Evolutionary conservation across 345 rosid genomes (phyloP).

Genomic region (Conringia planisiliqua): DNA sequence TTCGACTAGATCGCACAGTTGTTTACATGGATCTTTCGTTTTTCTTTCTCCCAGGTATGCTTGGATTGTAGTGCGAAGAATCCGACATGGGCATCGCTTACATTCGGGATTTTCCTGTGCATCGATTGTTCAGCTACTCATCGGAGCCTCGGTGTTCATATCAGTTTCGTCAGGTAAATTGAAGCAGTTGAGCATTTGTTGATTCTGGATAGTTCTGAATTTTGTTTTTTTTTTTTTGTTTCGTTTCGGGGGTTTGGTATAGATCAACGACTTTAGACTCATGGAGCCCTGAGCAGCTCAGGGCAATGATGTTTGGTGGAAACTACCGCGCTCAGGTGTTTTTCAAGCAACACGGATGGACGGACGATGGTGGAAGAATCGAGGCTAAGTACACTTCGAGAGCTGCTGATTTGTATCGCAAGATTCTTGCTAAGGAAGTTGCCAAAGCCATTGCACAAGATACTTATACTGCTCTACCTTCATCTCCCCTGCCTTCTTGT

Average conservation of each 20-base stretch:
- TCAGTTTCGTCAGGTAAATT: conserved; percentile 97
- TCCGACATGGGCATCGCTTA: conserved; percentile 98
- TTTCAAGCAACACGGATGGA: conserved; percentile 99
- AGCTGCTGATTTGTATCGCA: conserved; percentile 91
- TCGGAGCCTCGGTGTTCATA: conserved; percentile 94
- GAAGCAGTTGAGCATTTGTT: too few relatives aligned
- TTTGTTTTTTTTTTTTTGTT: neutral
- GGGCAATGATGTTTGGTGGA: conserved; percentile 83
- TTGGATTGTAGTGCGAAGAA: conserved; percentile 98
- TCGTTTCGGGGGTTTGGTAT: too few relatives aligned
- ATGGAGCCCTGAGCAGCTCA: conserved; percentile 88
- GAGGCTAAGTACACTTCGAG: conserved; percentile 97
- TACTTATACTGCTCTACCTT: conserved; percentile 20
- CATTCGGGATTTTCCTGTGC: conserved; percentile 95
- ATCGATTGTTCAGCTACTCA: conserved; percentile 99
- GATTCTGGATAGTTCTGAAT: too few relatives aligned
- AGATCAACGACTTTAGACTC: conserved; percentile 96
- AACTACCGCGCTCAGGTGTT: conserved; percentile 92
- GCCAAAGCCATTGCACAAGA: too few relatives aligned
- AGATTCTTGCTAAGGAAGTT: conserved; percentile 83
- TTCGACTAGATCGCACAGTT: conserved; percentile 6
- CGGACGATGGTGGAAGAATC: conserved; percentile 84
- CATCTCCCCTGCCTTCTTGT: conserved; percentile 45
- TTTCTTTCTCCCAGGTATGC: conserved; percentile 68
- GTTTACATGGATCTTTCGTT: neutral